Percentiles rank a stretch among this genome's conserved stretches.
These are phyloP conservation scores for Echinosophora koreensis DNA, from an alignment of 306 rosid genomes.

Conservation along the genomic window DNA sequence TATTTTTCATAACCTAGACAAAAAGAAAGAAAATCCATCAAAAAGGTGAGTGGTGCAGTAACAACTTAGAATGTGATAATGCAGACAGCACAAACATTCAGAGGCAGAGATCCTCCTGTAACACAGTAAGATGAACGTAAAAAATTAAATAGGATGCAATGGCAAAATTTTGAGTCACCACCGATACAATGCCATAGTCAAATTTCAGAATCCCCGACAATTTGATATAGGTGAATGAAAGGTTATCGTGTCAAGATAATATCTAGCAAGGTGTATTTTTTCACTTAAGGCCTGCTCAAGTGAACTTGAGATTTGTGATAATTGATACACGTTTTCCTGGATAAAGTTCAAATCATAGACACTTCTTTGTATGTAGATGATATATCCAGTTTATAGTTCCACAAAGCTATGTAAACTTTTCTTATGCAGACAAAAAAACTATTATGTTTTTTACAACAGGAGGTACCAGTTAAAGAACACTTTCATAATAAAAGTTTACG, in stretches of 20 bases:
- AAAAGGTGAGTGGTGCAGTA: background rate
- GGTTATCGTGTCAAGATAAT: background rate
- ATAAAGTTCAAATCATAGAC: background rate
- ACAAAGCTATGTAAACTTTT: background rate
- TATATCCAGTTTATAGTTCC: background rate
- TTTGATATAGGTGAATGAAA: background rate
- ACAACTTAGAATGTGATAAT: background rate
- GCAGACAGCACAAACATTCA: background rate
- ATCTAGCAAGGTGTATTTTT: background rate
- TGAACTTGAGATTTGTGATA: background rate
- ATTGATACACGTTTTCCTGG: background rate
- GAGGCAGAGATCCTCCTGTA: background rate
- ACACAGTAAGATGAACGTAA: background rate
- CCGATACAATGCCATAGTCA: background rate
- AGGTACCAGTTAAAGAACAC: background rate
- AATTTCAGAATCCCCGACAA: too few species aligned
- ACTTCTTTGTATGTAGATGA: background rate
- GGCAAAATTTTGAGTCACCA: background rate
- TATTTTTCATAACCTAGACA: constrained; percentile 26
- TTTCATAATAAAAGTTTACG: background rate
- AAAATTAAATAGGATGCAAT: background rate
- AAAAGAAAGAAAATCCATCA: background rate
- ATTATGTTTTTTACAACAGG: background rate
- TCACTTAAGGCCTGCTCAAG: background rate
- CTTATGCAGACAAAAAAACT: background rate